phyloP scores from a whole-genome alignment of 192 early-diverging fungal genomes.

The Paraglomus occultum region DNA sequence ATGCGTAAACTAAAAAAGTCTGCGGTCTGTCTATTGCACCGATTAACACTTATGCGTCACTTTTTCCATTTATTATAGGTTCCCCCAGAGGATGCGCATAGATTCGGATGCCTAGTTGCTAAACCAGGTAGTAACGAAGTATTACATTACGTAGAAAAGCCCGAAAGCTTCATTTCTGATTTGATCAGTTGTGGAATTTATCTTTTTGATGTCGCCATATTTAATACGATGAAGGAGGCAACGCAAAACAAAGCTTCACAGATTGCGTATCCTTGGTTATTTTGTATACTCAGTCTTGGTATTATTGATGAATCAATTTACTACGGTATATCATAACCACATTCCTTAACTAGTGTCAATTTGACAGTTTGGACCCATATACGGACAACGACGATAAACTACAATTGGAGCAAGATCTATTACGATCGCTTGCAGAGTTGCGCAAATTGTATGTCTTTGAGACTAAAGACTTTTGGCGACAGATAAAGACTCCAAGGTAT shows the following conservation, averaged over 20 bases:
- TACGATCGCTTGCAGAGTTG: slow-evolving; percentile 78
- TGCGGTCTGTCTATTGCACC: background rate
- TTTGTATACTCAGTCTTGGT: slow-evolving; percentile 19
- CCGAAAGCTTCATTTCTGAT: slow-evolving; percentile 92
- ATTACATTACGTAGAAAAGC: slow-evolving; percentile 98
- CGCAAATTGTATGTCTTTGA: slow-evolving; percentile 87
- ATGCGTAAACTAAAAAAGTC: background rate
- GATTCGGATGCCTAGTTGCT: slow-evolving; percentile 94
- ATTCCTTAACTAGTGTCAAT: background rate
- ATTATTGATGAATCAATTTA: background rate
- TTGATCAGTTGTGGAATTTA: slow-evolving; percentile 95
- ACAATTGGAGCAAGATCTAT: slow-evolving; percentile 90
- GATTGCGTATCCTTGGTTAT: slow-evolving; percentile 14
- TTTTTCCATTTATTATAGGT: slow-evolving; percentile 32
- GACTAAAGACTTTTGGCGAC: slow-evolving; percentile 91
- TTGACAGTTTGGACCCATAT: slow-evolving; percentile 40
- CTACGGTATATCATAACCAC: slow-evolving; percentile 17
- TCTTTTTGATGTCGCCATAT: slow-evolving; percentile 87
- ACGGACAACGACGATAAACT: slow-evolving; percentile 60
- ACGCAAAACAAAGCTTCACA: slow-evolving; percentile 59
- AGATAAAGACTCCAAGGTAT: slow-evolving; percentile 91
- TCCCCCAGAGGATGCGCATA: slow-evolving; percentile 69
- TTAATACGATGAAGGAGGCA: slow-evolving; percentile 79
- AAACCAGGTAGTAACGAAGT: slow-evolving; percentile 86
- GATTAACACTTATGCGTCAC: background rate